Evolutionary conservation across 768 basidiomycete species (phyloP), one percentile per base, ranked within the genome.

Genomic region (Podaxis sp.): DNA sequence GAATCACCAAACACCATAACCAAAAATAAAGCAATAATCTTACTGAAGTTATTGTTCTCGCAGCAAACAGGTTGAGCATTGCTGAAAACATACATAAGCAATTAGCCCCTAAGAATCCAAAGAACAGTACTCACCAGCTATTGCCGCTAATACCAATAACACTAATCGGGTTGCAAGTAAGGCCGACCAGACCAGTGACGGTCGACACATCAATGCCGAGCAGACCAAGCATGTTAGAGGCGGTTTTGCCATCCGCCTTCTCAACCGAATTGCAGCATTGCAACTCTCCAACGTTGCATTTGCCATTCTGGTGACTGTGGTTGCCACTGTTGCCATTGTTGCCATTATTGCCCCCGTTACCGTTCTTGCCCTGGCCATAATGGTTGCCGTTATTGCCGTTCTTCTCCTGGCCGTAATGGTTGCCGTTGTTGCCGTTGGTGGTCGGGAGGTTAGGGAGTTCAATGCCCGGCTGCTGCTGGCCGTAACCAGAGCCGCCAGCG

Each of bases 81-180:
- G 65, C 66, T 67, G 52, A 41, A 47, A 38, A 11, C n/a, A 8
- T 11, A 19, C 40, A 57, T 24, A 2, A 33, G 40, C n/a, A 47
- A 22, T 33, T 25, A 40, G 8, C 12, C 38, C 4, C 25, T 36
- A 6, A 56, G 22, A 29, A 22, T 46, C 43, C 36, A n/a, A 36
- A 51, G 3, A 13, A 2, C n/a, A n/a, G n/a, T 43, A 58, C 64
- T 43, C 6, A 74, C 73, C 73, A 74, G 22, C 65, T 65, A 17
- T 59, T 63, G 13, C 65, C 64, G 2, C 66, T 66, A 17, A 57
- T 61, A 15, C 69, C 69, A 36, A 72, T 38, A 43, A 66, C 70
- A 57, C 65, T 67, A 58, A 74, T 67, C 27, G 73, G 70, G 60
- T 25, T 65, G 64, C 72, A 74, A 33, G 68, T 67, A 25, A 71